Conservation (phyloP, 176 grass and related monocot genomes). For the Oropetium thomaeum region DNA sequence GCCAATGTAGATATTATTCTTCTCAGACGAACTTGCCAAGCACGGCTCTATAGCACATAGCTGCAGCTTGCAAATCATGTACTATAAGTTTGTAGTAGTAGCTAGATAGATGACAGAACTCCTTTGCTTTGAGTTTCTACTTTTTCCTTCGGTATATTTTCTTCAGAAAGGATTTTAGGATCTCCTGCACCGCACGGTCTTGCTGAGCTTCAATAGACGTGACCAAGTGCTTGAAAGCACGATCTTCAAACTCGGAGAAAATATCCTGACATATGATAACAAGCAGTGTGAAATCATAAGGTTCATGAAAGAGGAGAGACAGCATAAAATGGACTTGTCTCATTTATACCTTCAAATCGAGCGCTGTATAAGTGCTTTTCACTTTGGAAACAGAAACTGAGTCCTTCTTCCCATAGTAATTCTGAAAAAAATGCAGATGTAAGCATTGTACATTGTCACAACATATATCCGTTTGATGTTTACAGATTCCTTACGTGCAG, state of each 20-base stretch:
- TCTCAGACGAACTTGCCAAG: too few species aligned
- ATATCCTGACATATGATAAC: conserved; percentile 1
- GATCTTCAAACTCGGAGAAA: conserved; percentile 34
- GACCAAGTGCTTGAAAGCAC: conserved; percentile 31
- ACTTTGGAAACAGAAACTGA: conserved; percentile 17
- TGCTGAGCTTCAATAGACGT: conserved; percentile 28
- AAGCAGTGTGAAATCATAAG: background rate
- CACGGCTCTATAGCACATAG: background rate
- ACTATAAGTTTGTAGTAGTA: background rate
- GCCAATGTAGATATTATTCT: too few species aligned
- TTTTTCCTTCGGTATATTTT: conserved; percentile 34
- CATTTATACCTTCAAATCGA: conserved; percentile 34
- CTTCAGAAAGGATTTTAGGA: conserved; percentile 35
- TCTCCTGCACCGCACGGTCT: conserved; percentile 5
- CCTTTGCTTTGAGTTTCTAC: background rate
- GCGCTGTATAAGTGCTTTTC: conserved; percentile 8
- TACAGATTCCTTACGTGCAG: conserved; percentile 6
- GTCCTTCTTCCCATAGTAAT: conserved; percentile 35
- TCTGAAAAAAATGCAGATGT: conserved; percentile 12
- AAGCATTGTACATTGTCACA: background rate
- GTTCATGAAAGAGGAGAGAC: background rate
- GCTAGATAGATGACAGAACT: background rate
- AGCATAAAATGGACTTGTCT: background rate
- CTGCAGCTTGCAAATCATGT: background rate
- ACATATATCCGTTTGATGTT: background rate